Base-by-base conservation (phyloP, 1,139 yeast genomes). In the Hyphopichia khmerensis region DNA sequence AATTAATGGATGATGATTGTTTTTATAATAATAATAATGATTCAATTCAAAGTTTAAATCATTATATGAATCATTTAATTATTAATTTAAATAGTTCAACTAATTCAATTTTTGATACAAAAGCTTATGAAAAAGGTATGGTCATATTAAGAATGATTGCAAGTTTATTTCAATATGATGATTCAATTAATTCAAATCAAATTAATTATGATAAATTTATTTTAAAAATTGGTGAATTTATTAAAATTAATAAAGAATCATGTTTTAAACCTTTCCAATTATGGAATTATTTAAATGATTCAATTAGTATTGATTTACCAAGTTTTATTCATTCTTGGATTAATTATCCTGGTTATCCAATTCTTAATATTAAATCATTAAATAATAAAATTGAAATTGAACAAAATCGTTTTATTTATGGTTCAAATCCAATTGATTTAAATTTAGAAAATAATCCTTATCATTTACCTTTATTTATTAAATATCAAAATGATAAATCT, bases 111-210 rank as follows among this genome's bases (percentile, higher is more conserved):
- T 84, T 85, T 58, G 72, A 79, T 43, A 74, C 73, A 27, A 69
- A 72, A 44, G 67, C 82, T 1, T 86, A 85, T 53, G 80, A 80
- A 41, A 84, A 83, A 58, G 93, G 91, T 17, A 78, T 85, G 40
- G 67, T 74, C 16, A 58, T 84, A 17, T 52, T 85, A 36, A 71
- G 85, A 60, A 78, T 80, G 77, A 56, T 85, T 33, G 77, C 75
- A 17, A 65, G 72, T 40, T 49, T 76, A 33, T 64, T 79, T 46
- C 75, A 73, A 24, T 55, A 56, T 24, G 68, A 65, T 13, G n/a
- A 11, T n/a, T 6, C 21, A 6, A 16, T 5, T 3, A 45, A 55
- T 2, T 65, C 65, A 45, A 43, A 45, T 2, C 48, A 48, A 6
- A 58, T 58, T 30, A 60, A 64, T 42, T 60, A 60, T 23, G 43